Conservation (phyloP, 192 early-diverging fungal genomes). For the Coemansia sp. region DNA sequence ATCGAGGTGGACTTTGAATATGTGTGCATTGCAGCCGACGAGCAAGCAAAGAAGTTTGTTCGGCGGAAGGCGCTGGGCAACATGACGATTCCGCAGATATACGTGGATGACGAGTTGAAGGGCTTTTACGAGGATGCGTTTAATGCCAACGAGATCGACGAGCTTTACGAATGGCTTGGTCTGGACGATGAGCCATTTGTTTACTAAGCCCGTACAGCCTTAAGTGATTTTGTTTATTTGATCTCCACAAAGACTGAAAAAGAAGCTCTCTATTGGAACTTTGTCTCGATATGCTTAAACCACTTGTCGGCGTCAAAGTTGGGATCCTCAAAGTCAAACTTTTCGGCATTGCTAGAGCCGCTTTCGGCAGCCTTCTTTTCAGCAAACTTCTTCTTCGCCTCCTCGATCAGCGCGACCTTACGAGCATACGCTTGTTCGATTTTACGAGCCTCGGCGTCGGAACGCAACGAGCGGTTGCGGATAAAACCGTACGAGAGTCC, state of each 20-base stretch:
- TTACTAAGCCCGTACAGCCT: no score
- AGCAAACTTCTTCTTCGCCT: slow-evolving; percentile 51
- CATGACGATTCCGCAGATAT: slow-evolving; percentile 54
- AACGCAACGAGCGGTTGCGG: slow-evolving; percentile 36
- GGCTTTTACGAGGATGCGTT: slow-evolving; percentile 53
- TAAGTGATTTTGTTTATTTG: background rate
- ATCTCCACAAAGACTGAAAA: background rate
- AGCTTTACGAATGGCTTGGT: slow-evolving; percentile 53
- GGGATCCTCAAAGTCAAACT: slow-evolving; percentile 31
- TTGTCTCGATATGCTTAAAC: slow-evolving; percentile 42
- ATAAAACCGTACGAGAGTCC: slow-evolving; percentile 50
- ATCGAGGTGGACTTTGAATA: slow-evolving; percentile 56
- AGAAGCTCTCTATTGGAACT: slow-evolving; percentile 12
- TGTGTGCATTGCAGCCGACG: slow-evolving; percentile 53
- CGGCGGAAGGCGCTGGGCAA: slow-evolving; percentile 51
- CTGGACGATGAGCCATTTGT: slow-evolving; percentile 54
- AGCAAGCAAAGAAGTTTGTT: slow-evolving; percentile 53
- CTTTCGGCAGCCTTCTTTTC: slow-evolving; percentile 28
- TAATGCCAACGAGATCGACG: slow-evolving; percentile 48
- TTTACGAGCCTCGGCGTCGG: slow-evolving; percentile 29
- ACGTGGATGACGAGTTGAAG: slow-evolving; percentile 54
- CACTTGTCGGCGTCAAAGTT: slow-evolving; percentile 34
- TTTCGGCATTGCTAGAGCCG: slow-evolving; percentile 7
- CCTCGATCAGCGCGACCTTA: slow-evolving; percentile 51
- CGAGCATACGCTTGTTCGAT: slow-evolving; percentile 38